These are phyloP conservation scores for Cynanchum wilfordii DNA, from an alignment of 257 asterid species.

Conservation along the genomic window DNA sequence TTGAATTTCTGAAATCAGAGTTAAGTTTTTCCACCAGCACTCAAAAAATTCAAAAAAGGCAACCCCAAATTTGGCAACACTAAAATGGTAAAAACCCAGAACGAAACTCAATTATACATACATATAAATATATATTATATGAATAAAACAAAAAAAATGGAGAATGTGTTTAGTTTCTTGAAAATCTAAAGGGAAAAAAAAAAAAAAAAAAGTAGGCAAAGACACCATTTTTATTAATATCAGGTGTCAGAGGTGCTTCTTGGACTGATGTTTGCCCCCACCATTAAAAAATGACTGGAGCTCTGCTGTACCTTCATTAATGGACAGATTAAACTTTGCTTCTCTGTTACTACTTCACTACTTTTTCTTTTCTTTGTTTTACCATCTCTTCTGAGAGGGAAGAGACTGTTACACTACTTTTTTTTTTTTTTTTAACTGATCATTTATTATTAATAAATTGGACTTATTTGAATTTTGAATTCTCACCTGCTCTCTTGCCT, in stretches of 20 bases:
- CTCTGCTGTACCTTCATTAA: constrained; percentile 5
- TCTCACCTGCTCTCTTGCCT: background rate
- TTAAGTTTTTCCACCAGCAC: constrained; percentile 1
- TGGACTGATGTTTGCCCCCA: constrained; percentile 8
- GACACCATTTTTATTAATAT: background rate
- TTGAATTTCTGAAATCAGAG: background rate
- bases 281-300: constrained; percentile 1
- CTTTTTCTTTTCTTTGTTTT: background rate
- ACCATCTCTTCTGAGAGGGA: background rate
- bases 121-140: too few relatives aligned
- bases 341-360: background rate
- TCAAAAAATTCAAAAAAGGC: background rate
- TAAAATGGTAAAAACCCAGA: background rate
- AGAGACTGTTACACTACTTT: background rate
- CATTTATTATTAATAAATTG: background rate
- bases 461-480: background rate
- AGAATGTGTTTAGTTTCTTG: background rate
- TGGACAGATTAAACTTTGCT: background rate
- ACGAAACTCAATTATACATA: background rate
- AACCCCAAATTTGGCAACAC: background rate
- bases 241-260: constrained; percentile 7
- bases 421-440: background rate
- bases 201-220: background rate
- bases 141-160: background rate
- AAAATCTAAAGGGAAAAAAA: too few relatives aligned